Conservation (phyloP, 352 stramenopile genomes). For the Phytophthora megakarya region DNA sequence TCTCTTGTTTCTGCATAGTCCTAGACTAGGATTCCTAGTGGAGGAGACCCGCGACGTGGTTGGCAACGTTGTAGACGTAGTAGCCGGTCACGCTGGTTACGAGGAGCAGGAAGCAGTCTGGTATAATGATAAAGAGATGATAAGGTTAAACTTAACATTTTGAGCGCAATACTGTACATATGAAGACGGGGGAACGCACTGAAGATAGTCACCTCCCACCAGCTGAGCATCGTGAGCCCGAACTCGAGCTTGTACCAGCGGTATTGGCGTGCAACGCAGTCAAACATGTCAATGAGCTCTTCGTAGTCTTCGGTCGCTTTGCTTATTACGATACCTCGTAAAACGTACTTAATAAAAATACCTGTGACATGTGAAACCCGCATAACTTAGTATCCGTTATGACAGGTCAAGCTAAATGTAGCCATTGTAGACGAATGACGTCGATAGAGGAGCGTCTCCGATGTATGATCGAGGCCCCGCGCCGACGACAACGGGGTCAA, state of each 20-base stretch:
- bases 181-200: constrained; percentile 50
- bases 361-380: neutral
- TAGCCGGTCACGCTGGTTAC: constrained; percentile 75
- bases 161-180: neutral
- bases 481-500: constrained; percentile 53
- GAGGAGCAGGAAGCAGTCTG: constrained; percentile 76
- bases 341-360: neutral
- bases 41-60: constrained; percentile 52
- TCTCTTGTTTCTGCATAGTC: too few species aligned
- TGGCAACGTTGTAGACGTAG: constrained; percentile 76
- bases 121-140: neutral
- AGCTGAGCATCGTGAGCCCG: constrained; percentile 81
- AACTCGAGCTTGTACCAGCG: constrained; percentile 90
- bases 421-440: constrained; percentile 19
- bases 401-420: constrained; percentile 16
- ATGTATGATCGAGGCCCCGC: constrained; percentile 47
- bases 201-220: constrained; percentile 83
- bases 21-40: too few species aligned
- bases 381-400: neutral
- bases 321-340: neutral
- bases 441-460: constrained; percentile 50
- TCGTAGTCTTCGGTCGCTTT: constrained; percentile 7
- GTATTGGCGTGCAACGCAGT: constrained; percentile 69
- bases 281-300: constrained; percentile 49
- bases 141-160: constrained; percentile 1